Evolutionary conservation across 2,329 filamentous ascomycete species (phyloP).

Genomic region (Aureobasidium namibiae): DNA sequence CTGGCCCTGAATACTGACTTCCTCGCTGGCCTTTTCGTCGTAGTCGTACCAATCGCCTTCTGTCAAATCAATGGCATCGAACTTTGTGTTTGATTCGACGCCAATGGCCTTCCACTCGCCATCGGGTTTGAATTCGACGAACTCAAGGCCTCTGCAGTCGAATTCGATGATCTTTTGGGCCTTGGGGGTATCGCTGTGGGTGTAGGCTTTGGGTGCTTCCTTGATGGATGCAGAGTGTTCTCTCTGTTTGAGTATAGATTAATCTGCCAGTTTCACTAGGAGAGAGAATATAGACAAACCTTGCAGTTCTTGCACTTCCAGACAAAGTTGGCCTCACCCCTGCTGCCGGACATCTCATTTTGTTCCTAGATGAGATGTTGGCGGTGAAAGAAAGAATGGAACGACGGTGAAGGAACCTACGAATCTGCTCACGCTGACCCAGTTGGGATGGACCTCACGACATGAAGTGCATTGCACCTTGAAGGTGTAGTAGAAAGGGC

Average conservation of each 20-base stretch:
- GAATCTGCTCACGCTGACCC: conserved; percentile 79
- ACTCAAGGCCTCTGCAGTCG: conserved; percentile 90
- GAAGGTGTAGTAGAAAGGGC: conserved; percentile 94
- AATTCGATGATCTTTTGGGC: conserved; percentile 76
- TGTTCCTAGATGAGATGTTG: conserved; percentile 54
- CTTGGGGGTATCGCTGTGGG: conserved; percentile 56
- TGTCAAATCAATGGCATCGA: conserved; percentile 68
- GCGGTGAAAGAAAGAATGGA: background rate
- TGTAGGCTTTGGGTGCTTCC: conserved; percentile 62
- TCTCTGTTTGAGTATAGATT: conserved; percentile 43
- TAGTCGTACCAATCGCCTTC: conserved; percentile 99
- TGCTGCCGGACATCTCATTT: conserved; percentile 85
- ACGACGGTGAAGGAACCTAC: conserved; percentile 45
- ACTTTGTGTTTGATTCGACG: conserved; percentile 70
- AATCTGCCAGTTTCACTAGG: background rate
- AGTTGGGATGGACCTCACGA: conserved; percentile 80
- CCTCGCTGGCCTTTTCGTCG: conserved; percentile 18
- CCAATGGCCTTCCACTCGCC: conserved; percentile 87
- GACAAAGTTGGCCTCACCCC: conserved; percentile 97
- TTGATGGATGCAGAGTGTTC: conserved; percentile 83
- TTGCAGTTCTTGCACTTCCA: conserved; percentile 99
- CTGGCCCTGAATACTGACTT: conserved; percentile 48
- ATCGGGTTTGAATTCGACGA: conserved; percentile 82
- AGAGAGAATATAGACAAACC: conserved; percentile 41
- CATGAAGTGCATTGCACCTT: conserved; percentile 98